phyloP scores from a whole-genome alignment of 352 stramenopile species.

The Globisporangium lucens region DNA sequence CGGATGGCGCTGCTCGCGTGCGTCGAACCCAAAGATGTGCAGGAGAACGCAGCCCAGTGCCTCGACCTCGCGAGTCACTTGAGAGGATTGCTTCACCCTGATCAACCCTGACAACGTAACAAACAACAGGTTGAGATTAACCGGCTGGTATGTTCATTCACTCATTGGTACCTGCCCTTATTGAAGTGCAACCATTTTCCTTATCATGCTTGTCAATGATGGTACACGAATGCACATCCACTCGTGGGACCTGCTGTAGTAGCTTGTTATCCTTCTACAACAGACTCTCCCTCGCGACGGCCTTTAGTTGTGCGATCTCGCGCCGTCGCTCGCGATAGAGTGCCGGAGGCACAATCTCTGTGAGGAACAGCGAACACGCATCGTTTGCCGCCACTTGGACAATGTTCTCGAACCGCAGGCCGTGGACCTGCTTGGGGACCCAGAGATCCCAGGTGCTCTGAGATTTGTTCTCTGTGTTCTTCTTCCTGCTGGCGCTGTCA shows the following conservation, averaged over 20 bases:
- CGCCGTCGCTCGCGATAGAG: slow-evolving; percentile 45
- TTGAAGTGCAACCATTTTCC: too few relatives aligned
- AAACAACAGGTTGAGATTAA: too few relatives aligned
- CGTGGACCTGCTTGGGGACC: slow-evolving; percentile 37
- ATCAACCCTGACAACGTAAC: not conserved
- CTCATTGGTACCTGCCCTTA: too few relatives aligned
- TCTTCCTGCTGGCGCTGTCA: not conserved
- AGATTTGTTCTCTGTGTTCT: slow-evolving; percentile 5
- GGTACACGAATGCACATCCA: not conserved
- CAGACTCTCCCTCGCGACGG: slow-evolving; percentile 21
- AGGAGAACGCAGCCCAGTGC: slow-evolving; percentile 10
- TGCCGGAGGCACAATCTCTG: slow-evolving; percentile 32
- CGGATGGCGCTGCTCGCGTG: not conserved
- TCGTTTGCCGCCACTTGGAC: slow-evolving; percentile 52
- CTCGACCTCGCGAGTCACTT: slow-evolving; percentile 1
- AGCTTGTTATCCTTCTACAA: not conserved
- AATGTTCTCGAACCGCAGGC: slow-evolving; percentile 51
- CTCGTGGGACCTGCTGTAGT: too few relatives aligned
- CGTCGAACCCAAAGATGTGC: slow-evolving; percentile 9
- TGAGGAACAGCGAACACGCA: slow-evolving; percentile 51
- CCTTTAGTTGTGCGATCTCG: slow-evolving; percentile 46
- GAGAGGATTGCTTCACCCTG: not conserved
- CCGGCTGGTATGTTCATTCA: too few relatives aligned
- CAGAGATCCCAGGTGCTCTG: slow-evolving; percentile 30
- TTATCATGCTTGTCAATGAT: not conserved